These are phyloP conservation scores for Colletotrichum theobromicola DNA, from an alignment of 2,329 filamentous ascomycete genomes.

Conservation along the genomic window DNA sequence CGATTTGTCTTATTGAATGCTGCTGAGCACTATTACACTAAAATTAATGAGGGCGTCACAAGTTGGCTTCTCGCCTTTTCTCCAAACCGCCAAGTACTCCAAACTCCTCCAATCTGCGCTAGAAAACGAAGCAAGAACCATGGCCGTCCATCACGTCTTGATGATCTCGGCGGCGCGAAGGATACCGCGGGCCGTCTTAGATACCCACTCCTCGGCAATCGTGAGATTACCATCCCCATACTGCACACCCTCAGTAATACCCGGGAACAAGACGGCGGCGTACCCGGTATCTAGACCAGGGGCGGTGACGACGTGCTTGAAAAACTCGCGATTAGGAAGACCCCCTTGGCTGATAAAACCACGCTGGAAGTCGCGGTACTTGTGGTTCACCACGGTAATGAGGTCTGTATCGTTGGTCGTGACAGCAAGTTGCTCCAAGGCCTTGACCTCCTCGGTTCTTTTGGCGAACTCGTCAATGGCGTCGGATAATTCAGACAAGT, in stretches of 20 bases:
- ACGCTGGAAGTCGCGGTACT: constrained; percentile 53
- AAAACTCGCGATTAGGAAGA: constrained; percentile 49
- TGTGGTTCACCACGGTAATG: constrained; percentile 46
- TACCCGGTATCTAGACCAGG: constrained; percentile 53
- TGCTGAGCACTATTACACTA: fast-evolving
- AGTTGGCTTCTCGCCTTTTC: background rate
- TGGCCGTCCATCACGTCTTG: constrained; percentile 24
- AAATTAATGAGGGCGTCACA: background rate
- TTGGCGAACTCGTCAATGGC: constrained; percentile 43
- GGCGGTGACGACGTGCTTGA: constrained; percentile 50
- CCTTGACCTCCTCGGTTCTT: constrained; percentile 35
- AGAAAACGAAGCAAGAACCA: background rate
- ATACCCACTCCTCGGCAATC: constrained; percentile 38
- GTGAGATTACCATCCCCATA: constrained; percentile 48
- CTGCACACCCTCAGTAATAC: constrained; percentile 71
- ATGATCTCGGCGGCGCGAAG: constrained; percentile 38
- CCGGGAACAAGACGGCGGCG: constrained; percentile 49
- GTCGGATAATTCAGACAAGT: constrained; percentile 39
- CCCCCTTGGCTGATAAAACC: constrained; percentile 54
- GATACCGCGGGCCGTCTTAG: constrained; percentile 38
- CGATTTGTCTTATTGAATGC: background rate
- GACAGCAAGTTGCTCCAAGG: constrained; percentile 34
- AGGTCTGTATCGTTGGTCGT: constrained; percentile 31
- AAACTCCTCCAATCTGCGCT: background rate
- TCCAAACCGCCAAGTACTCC: background rate